Percentiles rank a stretch among this genome's conserved stretches.
These are phyloP conservation scores for Clarkia xantiana DNA, from an alignment of 345 rosid genomes.

Conservation along the genomic window DNA sequence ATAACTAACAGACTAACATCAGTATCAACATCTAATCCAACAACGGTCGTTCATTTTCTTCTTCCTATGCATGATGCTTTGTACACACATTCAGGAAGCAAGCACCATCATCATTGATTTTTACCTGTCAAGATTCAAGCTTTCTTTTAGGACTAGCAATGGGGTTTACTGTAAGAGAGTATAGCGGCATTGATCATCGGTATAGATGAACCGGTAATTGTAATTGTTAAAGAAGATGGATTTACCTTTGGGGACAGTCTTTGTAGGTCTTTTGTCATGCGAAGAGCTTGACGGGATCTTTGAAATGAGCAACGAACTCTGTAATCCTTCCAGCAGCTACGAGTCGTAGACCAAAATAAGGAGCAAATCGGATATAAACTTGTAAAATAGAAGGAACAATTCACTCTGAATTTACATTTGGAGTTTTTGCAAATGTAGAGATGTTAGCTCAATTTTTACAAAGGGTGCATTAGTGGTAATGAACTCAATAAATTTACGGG, in stretches of 20 bases:
- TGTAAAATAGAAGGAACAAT: background rate
- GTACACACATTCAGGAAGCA: background rate
- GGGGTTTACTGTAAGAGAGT: background rate
- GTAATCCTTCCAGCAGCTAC: slow-evolving; percentile 91
- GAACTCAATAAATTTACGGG: too few relatives aligned
- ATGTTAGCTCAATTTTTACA: too few relatives aligned
- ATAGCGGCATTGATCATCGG: background rate
- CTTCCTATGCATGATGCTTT: background rate
- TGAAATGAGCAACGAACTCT: slow-evolving; percentile 67
- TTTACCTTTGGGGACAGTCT: slow-evolving; percentile 25
- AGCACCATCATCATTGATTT: background rate
- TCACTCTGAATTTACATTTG: background rate
- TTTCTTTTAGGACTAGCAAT: background rate
- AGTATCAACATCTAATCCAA: slow-evolving; percentile 4
- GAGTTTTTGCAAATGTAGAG: too few relatives aligned
- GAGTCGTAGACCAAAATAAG: background rate
- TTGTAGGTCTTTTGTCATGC: slow-evolving; percentile 48
- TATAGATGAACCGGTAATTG: background rate
- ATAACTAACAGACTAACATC: background rate
- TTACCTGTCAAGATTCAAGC: slow-evolving; percentile 1
- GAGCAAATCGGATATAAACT: too few relatives aligned
- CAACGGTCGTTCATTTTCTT: background rate
- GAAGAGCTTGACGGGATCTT: slow-evolving; percentile 61
- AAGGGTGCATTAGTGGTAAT: too few relatives aligned
- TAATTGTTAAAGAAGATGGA: too few relatives aligned